Conservation (phyloP, 177 flowering plant genomes). For the Vitis hybrid region DNA sequence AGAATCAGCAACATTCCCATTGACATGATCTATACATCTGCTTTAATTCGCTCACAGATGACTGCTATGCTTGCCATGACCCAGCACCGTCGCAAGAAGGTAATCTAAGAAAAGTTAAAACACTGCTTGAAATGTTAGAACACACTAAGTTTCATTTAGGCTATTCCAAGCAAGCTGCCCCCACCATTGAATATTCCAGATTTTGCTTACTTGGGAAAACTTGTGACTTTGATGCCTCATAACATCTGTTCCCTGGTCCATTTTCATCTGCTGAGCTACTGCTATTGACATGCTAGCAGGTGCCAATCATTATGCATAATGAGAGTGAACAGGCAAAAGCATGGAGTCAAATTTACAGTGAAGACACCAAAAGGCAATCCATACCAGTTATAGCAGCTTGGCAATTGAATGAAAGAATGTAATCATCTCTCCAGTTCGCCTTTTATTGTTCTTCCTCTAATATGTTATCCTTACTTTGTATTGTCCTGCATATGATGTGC, state of each 20-base stretch:
- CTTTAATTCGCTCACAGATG: slow-evolving; percentile 96
- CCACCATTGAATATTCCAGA: no score
- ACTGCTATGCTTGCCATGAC: slow-evolving; percentile 99
- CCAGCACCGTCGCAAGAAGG: slow-evolving; percentile 96
- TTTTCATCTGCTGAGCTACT: background rate
- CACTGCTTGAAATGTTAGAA: no score
- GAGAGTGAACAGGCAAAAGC: slow-evolving; percentile 76
- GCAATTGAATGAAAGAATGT: slow-evolving; percentile 99
- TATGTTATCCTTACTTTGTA: background rate
- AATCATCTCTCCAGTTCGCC: slow-evolving; percentile 13
- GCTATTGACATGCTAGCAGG: slow-evolving; percentile 41
- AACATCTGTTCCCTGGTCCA: background rate
- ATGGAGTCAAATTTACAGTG: slow-evolving; percentile 91
- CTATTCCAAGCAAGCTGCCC: background rate
- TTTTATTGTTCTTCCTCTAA: background rate
- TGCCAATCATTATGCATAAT: slow-evolving; percentile 83
- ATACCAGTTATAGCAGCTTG: slow-evolving; percentile 92
- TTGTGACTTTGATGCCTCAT: background rate
- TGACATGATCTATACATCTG: slow-evolving; percentile 88
- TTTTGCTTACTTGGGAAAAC: no score
- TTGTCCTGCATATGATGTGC: background rate
- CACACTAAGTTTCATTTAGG: background rate
- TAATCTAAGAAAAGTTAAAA: slow-evolving; percentile 14
- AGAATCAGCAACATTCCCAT: slow-evolving; percentile 95
- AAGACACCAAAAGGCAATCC: slow-evolving; percentile 83